Percentiles rank a stretch among this genome's conserved stretches.
Evolutionary conservation across 2,329 filamentous ascomycete genomes (phyloP).

Genomic region (Scedosporium apiospermum): DNA sequence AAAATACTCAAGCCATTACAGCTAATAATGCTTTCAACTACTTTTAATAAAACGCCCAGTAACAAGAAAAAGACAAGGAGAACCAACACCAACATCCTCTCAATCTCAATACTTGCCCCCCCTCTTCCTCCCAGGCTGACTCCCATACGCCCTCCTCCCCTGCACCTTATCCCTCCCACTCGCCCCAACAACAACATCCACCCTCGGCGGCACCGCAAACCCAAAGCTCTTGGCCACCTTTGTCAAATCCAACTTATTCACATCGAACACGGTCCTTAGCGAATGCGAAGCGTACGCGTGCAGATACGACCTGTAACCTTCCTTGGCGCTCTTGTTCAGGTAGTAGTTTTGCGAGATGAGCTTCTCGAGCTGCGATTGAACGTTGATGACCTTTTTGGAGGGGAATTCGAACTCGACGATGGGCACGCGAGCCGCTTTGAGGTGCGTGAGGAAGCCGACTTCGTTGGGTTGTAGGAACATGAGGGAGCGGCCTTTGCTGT

Average conservation of each 20-base stretch:
- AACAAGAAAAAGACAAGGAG: background rate
- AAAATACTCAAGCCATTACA: too few relatives aligned
- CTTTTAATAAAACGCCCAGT: too few relatives aligned
- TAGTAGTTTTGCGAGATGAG: constrained; percentile 95
- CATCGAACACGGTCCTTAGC: constrained; percentile 55
- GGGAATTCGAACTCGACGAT: constrained; percentile 96
- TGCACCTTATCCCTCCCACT: constrained; percentile 62
- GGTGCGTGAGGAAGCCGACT: constrained; percentile 81
- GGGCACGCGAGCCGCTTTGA: constrained; percentile 85
- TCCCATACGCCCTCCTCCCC: constrained; percentile 63
- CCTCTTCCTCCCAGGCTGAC: constrained; percentile 57
- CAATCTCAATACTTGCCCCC: constrained; percentile 10
- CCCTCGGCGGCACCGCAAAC: constrained; percentile 65
- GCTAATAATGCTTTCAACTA: too few relatives aligned
- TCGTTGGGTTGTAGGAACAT: constrained; percentile 92
- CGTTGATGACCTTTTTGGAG: constrained; percentile 80
- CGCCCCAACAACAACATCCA: constrained; percentile 78
- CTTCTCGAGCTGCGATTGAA: constrained; percentile 87
- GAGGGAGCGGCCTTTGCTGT: constrained; percentile 76
- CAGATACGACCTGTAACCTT: constrained; percentile 79
- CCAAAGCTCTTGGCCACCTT: constrained; percentile 81
- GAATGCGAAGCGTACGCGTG: constrained; percentile 82
- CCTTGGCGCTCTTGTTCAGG: constrained; percentile 75
- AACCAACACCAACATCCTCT: background rate
- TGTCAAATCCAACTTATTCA: constrained; percentile 72